phyloP scores from a whole-genome alignment of 345 rosid species.

The Euphorbia peplus region DNA sequence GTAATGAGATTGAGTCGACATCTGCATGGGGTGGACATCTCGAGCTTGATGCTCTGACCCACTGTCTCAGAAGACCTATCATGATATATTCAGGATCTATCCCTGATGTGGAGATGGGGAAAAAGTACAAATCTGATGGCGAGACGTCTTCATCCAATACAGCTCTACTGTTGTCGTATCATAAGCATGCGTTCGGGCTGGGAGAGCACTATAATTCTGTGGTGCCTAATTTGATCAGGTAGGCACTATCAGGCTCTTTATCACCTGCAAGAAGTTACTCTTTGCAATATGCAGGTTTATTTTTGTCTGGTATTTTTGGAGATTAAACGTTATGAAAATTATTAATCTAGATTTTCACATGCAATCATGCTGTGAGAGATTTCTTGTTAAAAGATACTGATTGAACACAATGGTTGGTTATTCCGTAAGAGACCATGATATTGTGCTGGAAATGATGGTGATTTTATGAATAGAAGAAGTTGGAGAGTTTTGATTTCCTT shows the following conservation, averaged over 20 bases:
- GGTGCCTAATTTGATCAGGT: slow-evolving; percentile 26
- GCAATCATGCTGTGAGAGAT: not conserved
- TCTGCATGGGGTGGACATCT: slow-evolving; percentile 73
- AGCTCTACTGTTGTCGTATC: slow-evolving; percentile 50
- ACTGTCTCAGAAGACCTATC: slow-evolving; percentile 48
- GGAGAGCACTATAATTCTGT: slow-evolving; percentile 70
- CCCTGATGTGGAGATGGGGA: slow-evolving; percentile 77
- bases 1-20: slow-evolving; percentile 61
- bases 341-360: not conserved
- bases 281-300: slow-evolving; percentile 10
- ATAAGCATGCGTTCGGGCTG: slow-evolving; percentile 63
- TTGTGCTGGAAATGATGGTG: not conserved
- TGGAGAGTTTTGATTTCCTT: no score
- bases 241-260: not conserved
- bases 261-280: not conserved
- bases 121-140: slow-evolving; percentile 46
- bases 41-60: slow-evolving; percentile 65
- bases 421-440: not conserved
- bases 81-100: slow-evolving; percentile 58
- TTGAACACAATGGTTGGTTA: not conserved
- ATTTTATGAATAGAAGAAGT: no score
- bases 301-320: not conserved
- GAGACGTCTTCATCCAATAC: slow-evolving; percentile 16
- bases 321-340: not conserved
- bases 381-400: not conserved